Conservation (phyloP, 2,329 filamentous ascomycete genomes). For the Scytalidium sp. region DNA sequence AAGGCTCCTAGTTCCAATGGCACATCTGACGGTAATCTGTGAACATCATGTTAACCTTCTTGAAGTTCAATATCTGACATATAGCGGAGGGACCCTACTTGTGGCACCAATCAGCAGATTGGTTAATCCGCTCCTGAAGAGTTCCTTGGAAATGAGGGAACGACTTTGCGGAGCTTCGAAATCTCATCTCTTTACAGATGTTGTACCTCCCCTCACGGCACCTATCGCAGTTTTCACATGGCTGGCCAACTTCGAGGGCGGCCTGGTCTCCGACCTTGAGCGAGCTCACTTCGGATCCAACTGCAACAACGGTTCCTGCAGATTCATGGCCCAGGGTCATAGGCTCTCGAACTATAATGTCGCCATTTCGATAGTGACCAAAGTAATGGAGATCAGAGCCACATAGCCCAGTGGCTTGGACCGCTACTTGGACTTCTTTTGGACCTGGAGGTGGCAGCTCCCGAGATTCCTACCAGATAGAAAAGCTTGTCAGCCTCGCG, state of each 20-base stretch:
- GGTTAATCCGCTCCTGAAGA: conserved; percentile 59
- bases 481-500: neutral
- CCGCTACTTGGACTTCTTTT: conserved; percentile 75
- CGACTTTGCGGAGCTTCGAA: conserved; percentile 31
- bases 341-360: conserved; percentile 85
- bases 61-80: neutral
- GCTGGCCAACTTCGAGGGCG: conserved; percentile 89
- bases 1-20: conserved; percentile 86
- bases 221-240: conserved; percentile 84
- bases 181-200: conserved; percentile 65
- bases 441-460: conserved; percentile 18
- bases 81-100: conserved; percentile 44
- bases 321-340: conserved; percentile 96
- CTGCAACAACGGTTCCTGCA: conserved; percentile 76
- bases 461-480: conserved; percentile 26
- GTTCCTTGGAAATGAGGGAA: conserved; percentile 33
- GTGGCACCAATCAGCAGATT: conserved; percentile 94
- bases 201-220: conserved; percentile 93
- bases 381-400: conserved; percentile 98
- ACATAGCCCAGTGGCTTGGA: conserved; percentile 95
- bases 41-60: conserved; percentile 6
- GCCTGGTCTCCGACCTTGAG: conserved; percentile 86
- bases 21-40: conserved; percentile 59
- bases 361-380: conserved; percentile 91
- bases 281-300: conserved; percentile 71